These are phyloP conservation scores for Berkeleyomyces basicola DNA, from an alignment of 2,329 filamentous ascomycete species.

Conservation along the genomic window DNA sequence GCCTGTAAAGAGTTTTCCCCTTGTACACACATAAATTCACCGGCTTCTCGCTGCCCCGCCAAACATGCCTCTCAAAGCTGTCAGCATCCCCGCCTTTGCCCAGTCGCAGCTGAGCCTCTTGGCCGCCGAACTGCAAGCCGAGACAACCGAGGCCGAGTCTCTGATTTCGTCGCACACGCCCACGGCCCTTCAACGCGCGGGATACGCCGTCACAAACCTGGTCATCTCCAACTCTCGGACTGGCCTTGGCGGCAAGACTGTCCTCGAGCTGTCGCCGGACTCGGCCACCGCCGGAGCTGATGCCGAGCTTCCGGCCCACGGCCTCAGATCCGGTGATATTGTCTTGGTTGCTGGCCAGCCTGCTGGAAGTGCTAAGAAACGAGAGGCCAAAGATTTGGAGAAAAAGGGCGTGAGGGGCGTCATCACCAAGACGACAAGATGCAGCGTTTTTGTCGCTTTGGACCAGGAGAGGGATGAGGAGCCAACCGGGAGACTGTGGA, in stretches of 20 bases:
- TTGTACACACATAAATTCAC: neutral
- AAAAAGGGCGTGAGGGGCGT: constrained; percentile 53
- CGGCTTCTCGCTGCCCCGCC: neutral
- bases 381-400: constrained; percentile 54
- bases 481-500: constrained; percentile 37
- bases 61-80: constrained; percentile 25
- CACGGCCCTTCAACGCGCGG: constrained; percentile 52
- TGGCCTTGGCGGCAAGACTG: constrained; percentile 76
- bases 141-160: constrained; percentile 51
- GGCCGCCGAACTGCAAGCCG: constrained; percentile 52
- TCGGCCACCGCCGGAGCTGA: constrained; percentile 37
- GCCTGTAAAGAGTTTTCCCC: neutral
- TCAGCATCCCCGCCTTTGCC: constrained; percentile 54
- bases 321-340: constrained; percentile 60
- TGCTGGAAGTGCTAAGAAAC: constrained; percentile 53
- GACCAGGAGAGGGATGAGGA: constrained; percentile 34
- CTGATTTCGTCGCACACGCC: constrained; percentile 54
- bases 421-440: constrained; percentile 44
- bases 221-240: constrained; percentile 61
- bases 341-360: constrained; percentile 62
- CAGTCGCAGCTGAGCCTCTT: constrained; percentile 54
- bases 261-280: constrained; percentile 65
- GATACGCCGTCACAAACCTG: constrained; percentile 66
- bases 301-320: constrained; percentile 52
- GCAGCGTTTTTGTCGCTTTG: constrained; percentile 47